These are phyloP conservation scores for Aspergillus intermedius DNA, from an alignment of 2,329 filamentous ascomycete genomes.

Conservation along the genomic window DNA sequence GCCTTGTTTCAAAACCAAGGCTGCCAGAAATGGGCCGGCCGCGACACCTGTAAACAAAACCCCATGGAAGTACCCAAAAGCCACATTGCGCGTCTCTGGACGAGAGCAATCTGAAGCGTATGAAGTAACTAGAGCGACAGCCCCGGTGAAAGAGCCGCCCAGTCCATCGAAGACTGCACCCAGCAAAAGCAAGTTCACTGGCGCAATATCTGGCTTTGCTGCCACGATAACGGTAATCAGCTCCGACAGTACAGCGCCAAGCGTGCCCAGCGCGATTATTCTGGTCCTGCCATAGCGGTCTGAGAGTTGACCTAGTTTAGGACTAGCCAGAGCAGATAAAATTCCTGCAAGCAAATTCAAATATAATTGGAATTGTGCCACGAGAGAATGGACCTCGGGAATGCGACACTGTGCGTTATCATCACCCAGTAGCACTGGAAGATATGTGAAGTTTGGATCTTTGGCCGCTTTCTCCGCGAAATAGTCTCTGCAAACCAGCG, in stretches of 20 bases:
- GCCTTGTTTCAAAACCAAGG: slow-evolving; percentile 69
- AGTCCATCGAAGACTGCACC: slow-evolving; percentile 75
- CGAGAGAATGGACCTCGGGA: slow-evolving; percentile 68
- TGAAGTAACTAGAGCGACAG: slow-evolving; percentile 70
- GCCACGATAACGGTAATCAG: slow-evolving; percentile 71
- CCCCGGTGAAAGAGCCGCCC: slow-evolving; percentile 80
- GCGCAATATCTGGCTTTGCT: slow-evolving; percentile 63
- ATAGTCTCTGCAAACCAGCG: slow-evolving; percentile 77
- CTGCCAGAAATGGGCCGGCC: slow-evolving; percentile 73
- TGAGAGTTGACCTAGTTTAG: slow-evolving; percentile 75
- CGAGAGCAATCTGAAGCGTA: slow-evolving; percentile 86
- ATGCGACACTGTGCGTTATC: slow-evolving; percentile 75
- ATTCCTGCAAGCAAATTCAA: slow-evolving; percentile 68
- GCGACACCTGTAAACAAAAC: slow-evolving; percentile 86
- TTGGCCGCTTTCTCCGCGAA: slow-evolving; percentile 59
- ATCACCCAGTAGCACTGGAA: slow-evolving; percentile 59
- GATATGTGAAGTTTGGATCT: slow-evolving; percentile 55
- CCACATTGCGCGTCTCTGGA: slow-evolving; percentile 69
- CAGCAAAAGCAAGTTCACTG: slow-evolving; percentile 72
- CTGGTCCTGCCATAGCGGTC: slow-evolving; percentile 77
- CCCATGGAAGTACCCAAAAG: slow-evolving; percentile 85
- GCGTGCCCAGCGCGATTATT: slow-evolving; percentile 65
- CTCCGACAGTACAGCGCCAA: slow-evolving; percentile 69
- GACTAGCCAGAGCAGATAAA: slow-evolving; percentile 72
- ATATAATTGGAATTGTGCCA: slow-evolving; percentile 71